A percentile compares a stretch with the other conserved stretches of the same genome.
Evolutionary conservation across 345 rosid genomes (phyloP).

Genomic region (Eutrema heterophyllum): DNA sequence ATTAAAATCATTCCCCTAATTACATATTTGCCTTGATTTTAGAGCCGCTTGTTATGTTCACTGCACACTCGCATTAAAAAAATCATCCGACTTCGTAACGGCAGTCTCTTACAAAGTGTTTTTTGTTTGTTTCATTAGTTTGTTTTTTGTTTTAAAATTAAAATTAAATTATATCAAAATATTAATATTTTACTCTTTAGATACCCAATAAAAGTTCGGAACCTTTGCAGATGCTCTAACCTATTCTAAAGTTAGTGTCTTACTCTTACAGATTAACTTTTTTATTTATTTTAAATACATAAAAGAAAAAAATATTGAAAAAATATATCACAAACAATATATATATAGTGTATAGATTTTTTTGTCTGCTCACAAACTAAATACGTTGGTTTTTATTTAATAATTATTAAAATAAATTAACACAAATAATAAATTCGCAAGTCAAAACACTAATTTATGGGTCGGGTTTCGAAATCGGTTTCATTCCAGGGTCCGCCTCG

Average conservation of each 20-base stretch:
- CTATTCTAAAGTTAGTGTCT: background rate
- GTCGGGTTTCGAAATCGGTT: no score
- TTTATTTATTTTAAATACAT: background rate
- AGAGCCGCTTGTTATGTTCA: background rate
- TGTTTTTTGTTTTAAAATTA: no score
- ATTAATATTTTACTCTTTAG: no score
- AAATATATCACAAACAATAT: no score
- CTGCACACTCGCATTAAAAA: background rate
- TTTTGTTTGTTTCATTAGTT: no score
- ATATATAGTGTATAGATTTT: no score
- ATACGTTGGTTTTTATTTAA: background rate
- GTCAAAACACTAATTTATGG: background rate
- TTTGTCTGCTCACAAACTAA: no score
- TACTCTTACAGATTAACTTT: background rate
- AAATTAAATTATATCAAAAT: no score
- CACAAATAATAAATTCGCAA: background rate
- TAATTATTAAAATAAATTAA: background rate
- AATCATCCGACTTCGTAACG: conserved; percentile 9
- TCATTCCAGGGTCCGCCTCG: conserved; percentile 40
- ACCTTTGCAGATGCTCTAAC: no score
- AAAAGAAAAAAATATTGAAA: no score
- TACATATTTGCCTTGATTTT: background rate
- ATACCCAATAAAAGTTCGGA: no score
- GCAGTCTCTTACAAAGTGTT: no score
- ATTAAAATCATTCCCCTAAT: conserved; percentile 25